phyloP scores from a whole-genome alignment of 129 eudicot species.

The Chrysanthemum lavandulifolium region DNA sequence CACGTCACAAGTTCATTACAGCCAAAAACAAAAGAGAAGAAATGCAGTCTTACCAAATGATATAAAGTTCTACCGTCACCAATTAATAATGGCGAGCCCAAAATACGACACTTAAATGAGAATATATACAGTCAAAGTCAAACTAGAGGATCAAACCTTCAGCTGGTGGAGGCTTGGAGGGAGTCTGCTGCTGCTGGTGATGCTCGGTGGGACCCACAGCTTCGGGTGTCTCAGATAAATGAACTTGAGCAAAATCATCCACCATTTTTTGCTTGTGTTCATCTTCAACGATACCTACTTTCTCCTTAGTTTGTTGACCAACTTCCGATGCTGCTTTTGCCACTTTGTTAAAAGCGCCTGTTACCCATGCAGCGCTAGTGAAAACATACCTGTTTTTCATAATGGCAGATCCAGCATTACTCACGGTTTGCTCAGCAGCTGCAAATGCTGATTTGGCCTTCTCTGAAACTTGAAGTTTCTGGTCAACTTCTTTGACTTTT shows the following conservation, averaged over 20 bases:
- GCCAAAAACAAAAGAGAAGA: background rate
- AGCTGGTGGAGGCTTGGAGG: slow-evolving; percentile 59
- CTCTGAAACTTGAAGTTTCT: slow-evolving; percentile 71
- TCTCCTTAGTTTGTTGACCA: slow-evolving; percentile 76
- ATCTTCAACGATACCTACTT: slow-evolving; percentile 55
- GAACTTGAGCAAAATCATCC: slow-evolving; percentile 69
- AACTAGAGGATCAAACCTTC: slow-evolving; percentile 67
- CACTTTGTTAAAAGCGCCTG: slow-evolving; percentile 63
- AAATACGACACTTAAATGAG: background rate
- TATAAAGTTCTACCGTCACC: background rate
- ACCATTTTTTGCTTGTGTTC: slow-evolving; percentile 62
- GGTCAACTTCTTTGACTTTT: slow-evolving; percentile 71
- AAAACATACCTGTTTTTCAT: slow-evolving; percentile 74
- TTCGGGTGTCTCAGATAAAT: slow-evolving; percentile 67
- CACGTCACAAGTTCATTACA: slow-evolving; percentile 7
- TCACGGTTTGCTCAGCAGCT: slow-evolving; percentile 74
- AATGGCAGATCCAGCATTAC: slow-evolving; percentile 71
- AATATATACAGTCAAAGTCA: slow-evolving; percentile 19
- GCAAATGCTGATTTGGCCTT: slow-evolving; percentile 75
- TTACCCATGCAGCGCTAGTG: slow-evolving; percentile 66
- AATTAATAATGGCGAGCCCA: no score
- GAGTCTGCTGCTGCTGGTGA: background rate
- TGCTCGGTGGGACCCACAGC: slow-evolving; percentile 37
- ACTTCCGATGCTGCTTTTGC: slow-evolving; percentile 75
- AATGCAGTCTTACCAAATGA: slow-evolving; percentile 7